Evolutionary conservation across 2,329 filamentous ascomycete genomes (phyloP), one percentile per base, ranked within the genome.

Genomic region (Cladophialophora immunda): DNA sequence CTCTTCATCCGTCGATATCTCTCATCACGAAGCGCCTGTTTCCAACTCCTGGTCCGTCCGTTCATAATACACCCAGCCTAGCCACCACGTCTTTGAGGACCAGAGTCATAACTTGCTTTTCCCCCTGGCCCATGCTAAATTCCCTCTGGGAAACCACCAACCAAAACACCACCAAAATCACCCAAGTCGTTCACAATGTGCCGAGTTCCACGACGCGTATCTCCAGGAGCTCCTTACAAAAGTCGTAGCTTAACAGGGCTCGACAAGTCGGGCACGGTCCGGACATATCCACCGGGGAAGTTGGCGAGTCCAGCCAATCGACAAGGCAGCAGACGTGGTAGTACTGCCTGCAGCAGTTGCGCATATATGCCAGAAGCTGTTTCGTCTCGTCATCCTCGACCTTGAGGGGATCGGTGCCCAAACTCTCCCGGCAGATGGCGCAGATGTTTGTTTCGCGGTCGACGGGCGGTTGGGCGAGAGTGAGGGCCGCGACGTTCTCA

Each of bases 261-360:
- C 41, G n/a, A 22, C 41, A 47, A 22, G 41, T 47, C 19, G 41
- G 41, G 41, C n/a, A 47, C n/a, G 41, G 22, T 11, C 17, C n/a
- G n/a, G 2, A 8, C 41, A 19, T 22, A n/a, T 47, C 19, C 41
- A 22, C 11, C 22, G 8, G 41, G 2, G 41, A 47, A 8, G n/a
- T n/a, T 19, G 41, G n/a, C n/a, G n/a, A n/a, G 3, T 22, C n/a
- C n/a, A 47, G 13, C 41, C 41, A 47, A 6, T 19, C 4, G 3
- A 47, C n/a, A n/a, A 47, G 41, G n/a, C 41, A 47, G 41, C 41
- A 47, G 41, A 47, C 41, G 41, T 47, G 41, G n/a, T 47, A 47
- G 4, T 17, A n/a, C n/a, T 9, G 41, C 8, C 22, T 47, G 41
- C 41, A 47, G 41, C 41, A 47, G 6, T 11, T 47, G 11, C 22